Percentiles rank a stretch among this genome's conserved stretches.
Conservation (phyloP, 2,329 filamentous ascomycete species). For the Aspergillus tanneri region DNA sequence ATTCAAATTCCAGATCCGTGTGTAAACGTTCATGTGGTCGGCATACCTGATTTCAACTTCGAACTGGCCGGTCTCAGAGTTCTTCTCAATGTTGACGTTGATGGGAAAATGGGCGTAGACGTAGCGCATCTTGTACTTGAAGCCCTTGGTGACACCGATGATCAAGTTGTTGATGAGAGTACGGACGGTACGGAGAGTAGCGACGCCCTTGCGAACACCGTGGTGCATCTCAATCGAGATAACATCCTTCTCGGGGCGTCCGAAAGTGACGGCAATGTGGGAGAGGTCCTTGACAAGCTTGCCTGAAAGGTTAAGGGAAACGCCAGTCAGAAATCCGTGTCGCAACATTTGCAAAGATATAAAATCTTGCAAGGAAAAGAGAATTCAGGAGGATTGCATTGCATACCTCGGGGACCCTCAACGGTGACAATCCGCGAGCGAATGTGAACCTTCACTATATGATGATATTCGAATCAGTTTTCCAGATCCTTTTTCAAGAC, state of each 20-base stretch:
- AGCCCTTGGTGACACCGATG: slow-evolving; percentile 96
- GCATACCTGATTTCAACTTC: slow-evolving; percentile 97
- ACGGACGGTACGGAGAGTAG: slow-evolving; percentile 95
- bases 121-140: slow-evolving; percentile 99
- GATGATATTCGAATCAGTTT: slow-evolving; percentile 30
- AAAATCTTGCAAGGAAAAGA: too few relatives aligned
- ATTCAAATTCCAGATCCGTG: not conserved
- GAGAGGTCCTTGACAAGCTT: slow-evolving; percentile 96
- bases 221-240: slow-evolving; percentile 99
- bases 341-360: too few relatives aligned
- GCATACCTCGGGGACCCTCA: slow-evolving; percentile 86
- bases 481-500: slow-evolving; percentile 8
- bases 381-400: slow-evolving; percentile 11
- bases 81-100: slow-evolving; percentile 99
- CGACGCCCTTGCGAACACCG: slow-evolving; percentile 95
- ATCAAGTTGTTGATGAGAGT: slow-evolving; percentile 99
- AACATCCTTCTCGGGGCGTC: slow-evolving; percentile 75
- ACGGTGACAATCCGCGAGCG: slow-evolving; percentile 96
- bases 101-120: slow-evolving; percentile 99
- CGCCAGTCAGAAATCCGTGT: too few relatives aligned
- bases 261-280: slow-evolving; percentile 96
- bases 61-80: slow-evolving; percentile 78
- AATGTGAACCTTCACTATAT: slow-evolving; percentile 92
- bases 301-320: too few relatives aligned
- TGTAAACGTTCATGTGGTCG: not conserved